Conservation (phyloP, 306 rosid species). For the Pyrus bretschneideri region DNA sequence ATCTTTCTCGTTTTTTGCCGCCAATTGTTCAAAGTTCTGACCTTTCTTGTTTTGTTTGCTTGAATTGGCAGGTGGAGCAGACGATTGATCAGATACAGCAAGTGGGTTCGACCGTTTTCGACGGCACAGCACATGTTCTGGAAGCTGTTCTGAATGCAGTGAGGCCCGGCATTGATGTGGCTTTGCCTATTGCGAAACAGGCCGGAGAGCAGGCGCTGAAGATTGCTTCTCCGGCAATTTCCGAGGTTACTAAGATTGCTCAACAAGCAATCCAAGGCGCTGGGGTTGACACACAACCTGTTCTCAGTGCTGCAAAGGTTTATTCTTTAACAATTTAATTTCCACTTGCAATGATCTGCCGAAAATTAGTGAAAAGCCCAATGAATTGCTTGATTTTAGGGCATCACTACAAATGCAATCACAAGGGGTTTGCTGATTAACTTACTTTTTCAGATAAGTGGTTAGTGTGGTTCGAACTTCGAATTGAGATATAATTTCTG, state of each 20-base stretch:
- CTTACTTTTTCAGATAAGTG: background rate
- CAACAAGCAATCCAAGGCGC: constrained; percentile 68
- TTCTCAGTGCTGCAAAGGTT: constrained; percentile 75
- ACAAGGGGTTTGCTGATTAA: no score
- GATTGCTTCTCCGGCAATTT: constrained; percentile 70
- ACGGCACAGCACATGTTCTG: constrained; percentile 35
- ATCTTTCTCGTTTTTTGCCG: background rate
- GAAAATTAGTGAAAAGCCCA: background rate
- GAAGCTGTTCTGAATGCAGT: constrained; percentile 43
- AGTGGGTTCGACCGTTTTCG: constrained; percentile 53
- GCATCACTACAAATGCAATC: background rate
- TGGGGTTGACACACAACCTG: constrained; percentile 66
- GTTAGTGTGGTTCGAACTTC: background rate
- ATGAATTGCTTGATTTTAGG: background rate
- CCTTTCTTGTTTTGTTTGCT: background rate
- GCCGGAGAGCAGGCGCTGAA: constrained; percentile 76
- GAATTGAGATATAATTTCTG: background rate
- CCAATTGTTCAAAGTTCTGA: constrained; percentile 4
- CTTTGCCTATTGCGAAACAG: constrained; percentile 56
- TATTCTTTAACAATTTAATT: background rate
- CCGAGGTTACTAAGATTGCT: constrained; percentile 73
- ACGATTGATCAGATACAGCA: constrained; percentile 74
- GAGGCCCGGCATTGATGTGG: constrained; percentile 75
- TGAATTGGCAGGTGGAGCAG: constrained; percentile 58
- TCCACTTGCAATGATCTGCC: background rate